Base-by-base conservation (phyloP, 2,329 filamentous ascomycete species). In the Pseudopithomyces maydicus region DNA sequence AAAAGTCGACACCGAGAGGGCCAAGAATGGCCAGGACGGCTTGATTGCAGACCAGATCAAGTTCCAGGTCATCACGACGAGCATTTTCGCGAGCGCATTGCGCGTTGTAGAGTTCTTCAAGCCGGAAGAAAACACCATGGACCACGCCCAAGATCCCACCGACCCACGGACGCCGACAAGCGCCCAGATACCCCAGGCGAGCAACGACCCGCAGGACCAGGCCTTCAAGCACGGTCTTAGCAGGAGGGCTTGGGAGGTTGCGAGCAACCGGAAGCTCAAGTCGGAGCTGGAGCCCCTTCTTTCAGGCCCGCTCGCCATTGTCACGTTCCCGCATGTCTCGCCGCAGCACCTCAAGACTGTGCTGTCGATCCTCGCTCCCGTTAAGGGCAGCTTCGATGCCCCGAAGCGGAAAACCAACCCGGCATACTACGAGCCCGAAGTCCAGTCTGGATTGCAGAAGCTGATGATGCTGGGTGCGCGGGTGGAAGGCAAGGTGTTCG, bases 401-500 rank as follows among this genome's bases (percentile, higher is more conserved):
- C 94, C 94, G 1, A 86, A 85, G 50, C 84, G 91, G 58, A 89
- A 84, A 75, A 88, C 86, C 67, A 91, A 85, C 68, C 92, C 94
- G 0, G 88, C 88, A 12, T 97, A 92, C 77, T 85, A 96, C 74
- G 94, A 97, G 54, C 83, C 86, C 0, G 76, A 83, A 1, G 91
- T 94, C 53, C 93, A 97, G 77, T 85, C 81, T 62, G 95, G 90
- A 7, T 75, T 99, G 65, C 87, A 92, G 70, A 99, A 99, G 79
- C 78, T 99, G 61, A 82, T 96, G 74, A 78, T 99, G 33, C 79
- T 99, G 14, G 95, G 92, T 52, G 93, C 93, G 14, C 84, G 95
- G 50, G 85, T 97, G 29, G 95, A 99, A 72, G 90, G 90, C 61
- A 89, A 87, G 75, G 86, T 92, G 32, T 93, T 97, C 69, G 93